Evolutionary conservation across 148 eudicot genomes (phyloP).

Genomic region (Polygonum aviculare): DNA sequence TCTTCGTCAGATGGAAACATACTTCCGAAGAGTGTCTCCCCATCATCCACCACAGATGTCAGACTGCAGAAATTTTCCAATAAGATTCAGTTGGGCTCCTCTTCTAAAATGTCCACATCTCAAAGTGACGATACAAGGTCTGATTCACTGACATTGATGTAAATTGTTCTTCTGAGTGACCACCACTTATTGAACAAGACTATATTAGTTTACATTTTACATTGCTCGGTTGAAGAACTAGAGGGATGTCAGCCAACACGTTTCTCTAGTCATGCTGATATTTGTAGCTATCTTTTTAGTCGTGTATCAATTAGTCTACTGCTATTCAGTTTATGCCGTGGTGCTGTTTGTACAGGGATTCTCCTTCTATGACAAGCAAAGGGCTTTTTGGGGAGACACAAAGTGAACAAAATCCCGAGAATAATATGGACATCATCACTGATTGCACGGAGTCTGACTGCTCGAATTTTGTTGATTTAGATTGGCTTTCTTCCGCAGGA

Average conservation of each 20-base stretch:
- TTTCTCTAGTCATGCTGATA: not conserved
- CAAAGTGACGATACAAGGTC: constrained; percentile 64
- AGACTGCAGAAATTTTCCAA: constrained; percentile 30
- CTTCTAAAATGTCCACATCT: constrained; percentile 50
- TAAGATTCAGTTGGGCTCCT: constrained; percentile 37
- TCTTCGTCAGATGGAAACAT: constrained; percentile 83
- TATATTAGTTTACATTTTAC: not conserved
- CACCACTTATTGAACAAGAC: not conserved
- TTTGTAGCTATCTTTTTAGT: not conserved
- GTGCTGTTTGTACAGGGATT: constrained; percentile 26
- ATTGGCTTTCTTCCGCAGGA: constrained; percentile 83
- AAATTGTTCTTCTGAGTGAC: not conserved
- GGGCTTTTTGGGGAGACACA: constrained; percentile 52
- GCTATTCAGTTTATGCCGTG: not conserved
- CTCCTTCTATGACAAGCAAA: constrained; percentile 36
- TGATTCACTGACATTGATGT: constrained; percentile 7
- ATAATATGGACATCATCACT: constrained; percentile 20
- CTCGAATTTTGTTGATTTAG: constrained; percentile 87
- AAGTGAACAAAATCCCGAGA: constrained; percentile 34
- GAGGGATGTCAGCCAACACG: not conserved
- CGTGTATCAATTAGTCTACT: not conserved
- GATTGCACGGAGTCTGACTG: constrained; percentile 43
- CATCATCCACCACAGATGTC: constrained; percentile 27
- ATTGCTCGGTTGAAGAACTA: not conserved
- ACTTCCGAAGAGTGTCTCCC: constrained; percentile 41